These are phyloP conservation scores for Fraxinus quadrangulata DNA, from an alignment of 257 asterid species.

Conservation along the genomic window DNA sequence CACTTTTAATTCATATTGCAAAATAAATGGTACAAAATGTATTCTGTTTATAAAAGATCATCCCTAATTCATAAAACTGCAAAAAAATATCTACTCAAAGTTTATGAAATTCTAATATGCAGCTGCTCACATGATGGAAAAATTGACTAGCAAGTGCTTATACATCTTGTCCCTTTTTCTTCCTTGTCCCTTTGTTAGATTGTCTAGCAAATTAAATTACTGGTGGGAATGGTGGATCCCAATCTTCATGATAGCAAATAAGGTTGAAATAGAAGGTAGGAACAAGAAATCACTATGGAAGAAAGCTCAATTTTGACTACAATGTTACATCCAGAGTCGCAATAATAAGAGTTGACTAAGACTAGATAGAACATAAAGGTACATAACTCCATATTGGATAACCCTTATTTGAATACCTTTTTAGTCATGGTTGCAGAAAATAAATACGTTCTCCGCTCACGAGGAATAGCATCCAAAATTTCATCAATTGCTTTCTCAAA, in stretches of 20 bases:
- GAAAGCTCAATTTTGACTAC: not conserved
- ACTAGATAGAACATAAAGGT: not conserved
- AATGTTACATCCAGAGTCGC: not conserved
- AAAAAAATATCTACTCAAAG: too few relatives aligned
- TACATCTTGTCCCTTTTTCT: too few relatives aligned
- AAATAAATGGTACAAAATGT: not conserved
- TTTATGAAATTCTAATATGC: not conserved
- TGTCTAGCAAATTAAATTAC: not conserved
- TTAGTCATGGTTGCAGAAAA: conserved; percentile 98
- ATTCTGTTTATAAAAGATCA: not conserved
- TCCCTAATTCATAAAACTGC: not conserved
- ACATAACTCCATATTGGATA: not conserved
- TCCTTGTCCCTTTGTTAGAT: not conserved
- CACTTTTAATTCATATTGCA: not conserved
- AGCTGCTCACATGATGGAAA: not conserved
- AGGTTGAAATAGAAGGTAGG: not conserved
- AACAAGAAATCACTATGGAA: not conserved
- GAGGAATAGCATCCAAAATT: conserved; percentile 73
- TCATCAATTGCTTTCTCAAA: conserved; percentile 82
- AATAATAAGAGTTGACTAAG: not conserved
- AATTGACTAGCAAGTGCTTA: not conserved
- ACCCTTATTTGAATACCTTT: conserved; percentile 47
- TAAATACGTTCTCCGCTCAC: conserved; percentile 80
- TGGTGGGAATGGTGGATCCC: too few relatives aligned
- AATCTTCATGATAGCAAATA: conserved; percentile 2